phyloP scores from a whole-genome alignment of 2,329 filamentous ascomycete genomes.

The Penicillium sp. region DNA sequence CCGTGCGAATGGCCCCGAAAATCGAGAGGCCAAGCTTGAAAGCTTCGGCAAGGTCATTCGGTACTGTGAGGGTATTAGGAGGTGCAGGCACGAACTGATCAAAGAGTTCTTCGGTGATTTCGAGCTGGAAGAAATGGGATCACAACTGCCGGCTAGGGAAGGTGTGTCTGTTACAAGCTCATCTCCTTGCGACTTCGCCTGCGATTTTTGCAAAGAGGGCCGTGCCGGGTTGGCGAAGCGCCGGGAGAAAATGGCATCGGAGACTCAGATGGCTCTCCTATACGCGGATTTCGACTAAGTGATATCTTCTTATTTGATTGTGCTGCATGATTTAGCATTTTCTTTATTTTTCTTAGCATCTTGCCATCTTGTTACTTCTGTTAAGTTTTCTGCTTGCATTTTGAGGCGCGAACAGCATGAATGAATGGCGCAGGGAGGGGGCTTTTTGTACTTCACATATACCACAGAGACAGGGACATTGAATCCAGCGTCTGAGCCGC shows the following conservation, averaged over 20 bases:
- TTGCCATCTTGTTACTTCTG: not conserved
- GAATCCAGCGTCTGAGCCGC: not conserved
- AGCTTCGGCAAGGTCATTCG: conserved; percentile 68
- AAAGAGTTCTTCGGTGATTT: conserved; percentile 74
- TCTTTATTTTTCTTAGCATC: too few relatives aligned
- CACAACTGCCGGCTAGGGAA: conserved; percentile 14
- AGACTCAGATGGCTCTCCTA: conserved; percentile 13
- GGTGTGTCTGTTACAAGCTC: conserved; percentile 5
- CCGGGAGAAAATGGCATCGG: conserved; percentile 45
- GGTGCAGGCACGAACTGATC: conserved; percentile 74
- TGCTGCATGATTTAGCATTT: not conserved
- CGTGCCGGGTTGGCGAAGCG: conserved; percentile 56
- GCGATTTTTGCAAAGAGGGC: conserved; percentile 74
- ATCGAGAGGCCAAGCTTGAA: conserved; percentile 51
- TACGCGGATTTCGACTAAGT: conserved; percentile 4
- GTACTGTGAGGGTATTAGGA: conserved; percentile 75
- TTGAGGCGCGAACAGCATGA: not conserved
- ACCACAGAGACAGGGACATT: not conserved
- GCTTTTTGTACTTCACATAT: not conserved
- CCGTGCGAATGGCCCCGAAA: conserved; percentile 42
- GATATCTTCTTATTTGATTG: not conserved
- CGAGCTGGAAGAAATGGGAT: conserved; percentile 36
- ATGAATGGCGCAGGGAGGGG: not conserved
- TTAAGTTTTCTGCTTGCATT: not conserved
- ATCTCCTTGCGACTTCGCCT: conserved; percentile 69